phyloP scores from a whole-genome alignment of 192 early-diverging fungal genomes.

The Obelidium mucronatum region DNA sequence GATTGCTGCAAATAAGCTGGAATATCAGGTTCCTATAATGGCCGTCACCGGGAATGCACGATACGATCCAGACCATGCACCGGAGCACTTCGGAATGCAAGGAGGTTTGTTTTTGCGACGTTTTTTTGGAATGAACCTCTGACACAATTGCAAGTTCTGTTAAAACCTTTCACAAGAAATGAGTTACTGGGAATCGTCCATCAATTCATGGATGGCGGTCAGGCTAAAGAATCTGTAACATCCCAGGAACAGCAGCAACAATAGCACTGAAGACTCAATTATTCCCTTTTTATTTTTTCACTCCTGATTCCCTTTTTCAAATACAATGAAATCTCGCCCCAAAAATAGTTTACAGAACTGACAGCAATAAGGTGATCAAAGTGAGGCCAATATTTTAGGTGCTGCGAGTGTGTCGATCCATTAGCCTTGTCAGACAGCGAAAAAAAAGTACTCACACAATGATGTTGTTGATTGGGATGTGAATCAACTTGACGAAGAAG shows the following conservation, averaged over 20 bases:
- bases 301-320: not conserved
- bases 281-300: not conserved
- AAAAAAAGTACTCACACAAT: constrained; percentile 70
- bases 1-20: not conserved
- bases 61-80: not conserved
- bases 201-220: not conserved
- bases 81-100: constrained; percentile 10
- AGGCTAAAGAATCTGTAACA: not conserved
- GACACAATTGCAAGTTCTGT: not conserved
- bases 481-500: constrained; percentile 84
- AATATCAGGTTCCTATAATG: constrained; percentile 7
- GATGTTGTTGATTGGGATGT: constrained; percentile 99
- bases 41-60: constrained; percentile 2
- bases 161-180: not conserved
- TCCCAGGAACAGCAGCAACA: not conserved
- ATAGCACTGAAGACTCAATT: too few species aligned
- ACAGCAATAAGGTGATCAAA: not conserved
- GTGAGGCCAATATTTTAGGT: constrained; percentile 10
- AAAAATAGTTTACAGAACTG: not conserved
- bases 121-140: too few species aligned
- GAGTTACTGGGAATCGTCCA: not conserved
- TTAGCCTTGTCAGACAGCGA: too few species aligned
- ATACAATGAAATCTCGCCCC: too few species aligned
- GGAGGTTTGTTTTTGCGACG: too few species aligned
- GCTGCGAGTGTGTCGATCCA: constrained; percentile 1